Conservation (phyloP, 1,139 yeast genomes). For the Candida anutae region DNA sequence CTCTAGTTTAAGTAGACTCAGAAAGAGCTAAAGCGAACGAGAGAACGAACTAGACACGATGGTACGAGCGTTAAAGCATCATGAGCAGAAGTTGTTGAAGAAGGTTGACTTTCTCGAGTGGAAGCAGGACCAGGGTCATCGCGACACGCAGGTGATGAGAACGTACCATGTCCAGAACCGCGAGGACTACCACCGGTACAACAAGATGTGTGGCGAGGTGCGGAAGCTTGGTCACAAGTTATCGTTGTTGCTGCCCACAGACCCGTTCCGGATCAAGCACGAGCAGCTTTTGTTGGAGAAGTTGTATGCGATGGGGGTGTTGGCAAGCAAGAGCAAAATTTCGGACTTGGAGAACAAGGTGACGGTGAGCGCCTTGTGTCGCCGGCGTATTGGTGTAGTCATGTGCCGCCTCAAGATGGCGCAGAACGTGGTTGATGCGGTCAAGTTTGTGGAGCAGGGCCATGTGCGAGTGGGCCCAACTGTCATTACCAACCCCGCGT, state of each 20-base stretch:
- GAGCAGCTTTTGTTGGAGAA: constrained; percentile 84
- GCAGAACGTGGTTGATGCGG: constrained; percentile 80
- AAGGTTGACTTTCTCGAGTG: constrained; percentile 96
- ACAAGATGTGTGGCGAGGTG: constrained; percentile 84
- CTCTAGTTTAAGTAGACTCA: too few relatives aligned
- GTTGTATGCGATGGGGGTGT: constrained; percentile 78
- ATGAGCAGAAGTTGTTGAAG: constrained; percentile 88
- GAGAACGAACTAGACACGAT: constrained; percentile 35
- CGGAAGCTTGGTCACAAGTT: constrained; percentile 81
- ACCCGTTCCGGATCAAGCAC: constrained; percentile 78
- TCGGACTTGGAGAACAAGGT: constrained; percentile 87
- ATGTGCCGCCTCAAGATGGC: constrained; percentile 96
- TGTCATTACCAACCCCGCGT: constrained; percentile 92
- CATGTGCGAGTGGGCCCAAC: constrained; percentile 97
- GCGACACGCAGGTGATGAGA: constrained; percentile 93
- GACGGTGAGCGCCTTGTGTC: constrained; percentile 85
- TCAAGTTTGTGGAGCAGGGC: constrained; percentile 90
- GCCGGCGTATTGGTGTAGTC: constrained; percentile 89
- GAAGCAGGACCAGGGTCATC: constrained; percentile 93
- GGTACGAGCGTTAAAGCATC: constrained; percentile 91
- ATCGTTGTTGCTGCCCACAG: constrained; percentile 76
- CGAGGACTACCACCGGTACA: constrained; percentile 92
- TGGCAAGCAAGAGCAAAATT: constrained; percentile 81
- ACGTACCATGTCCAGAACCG: constrained; percentile 89
- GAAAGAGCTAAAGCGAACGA: too few relatives aligned